Percentiles rank a stretch among this genome's conserved stretches.
Conservation (phyloP, 2,329 filamentous ascomycete genomes). For the Hymenoscyphus repandus region DNA sequence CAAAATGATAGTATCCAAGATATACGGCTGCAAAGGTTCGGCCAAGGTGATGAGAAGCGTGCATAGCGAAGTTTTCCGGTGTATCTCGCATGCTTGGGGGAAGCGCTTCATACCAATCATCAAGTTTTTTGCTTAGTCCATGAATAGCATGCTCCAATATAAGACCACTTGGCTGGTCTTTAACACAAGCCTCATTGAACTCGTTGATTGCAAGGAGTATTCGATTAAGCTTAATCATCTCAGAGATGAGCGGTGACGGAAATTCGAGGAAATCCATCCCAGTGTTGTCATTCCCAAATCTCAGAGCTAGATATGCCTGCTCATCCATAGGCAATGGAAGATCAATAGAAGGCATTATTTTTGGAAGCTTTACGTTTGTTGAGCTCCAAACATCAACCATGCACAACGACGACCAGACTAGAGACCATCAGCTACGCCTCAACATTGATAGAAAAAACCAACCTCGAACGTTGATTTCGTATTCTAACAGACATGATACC, state of each 20-base stretch:
- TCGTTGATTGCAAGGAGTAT: conserved; percentile 38
- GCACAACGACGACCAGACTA: conserved; percentile 23
- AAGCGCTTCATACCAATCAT: conserved; percentile 34
- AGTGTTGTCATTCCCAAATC: neutral
- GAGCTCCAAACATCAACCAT: conserved; percentile 26
- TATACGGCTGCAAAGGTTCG: conserved; percentile 41
- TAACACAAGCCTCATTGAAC: conserved; percentile 32
- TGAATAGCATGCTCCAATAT: conserved; percentile 10
- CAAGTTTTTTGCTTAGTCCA: conserved; percentile 31
- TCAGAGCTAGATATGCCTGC: conserved; percentile 7
- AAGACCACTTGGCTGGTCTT: conserved; percentile 19
- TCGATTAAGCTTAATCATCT: conserved; percentile 36
- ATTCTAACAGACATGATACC: conserved; percentile 11
- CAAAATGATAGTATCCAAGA: conserved; percentile 42
- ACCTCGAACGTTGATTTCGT: conserved; percentile 20
- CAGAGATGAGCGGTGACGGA: conserved; percentile 23
- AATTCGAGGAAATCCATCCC: neutral
- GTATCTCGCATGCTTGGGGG: conserved; percentile 35
- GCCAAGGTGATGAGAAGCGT: conserved; percentile 36
- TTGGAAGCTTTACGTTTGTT: conserved; percentile 16
- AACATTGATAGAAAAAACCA: neutral
- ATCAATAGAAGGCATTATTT: conserved; percentile 15
- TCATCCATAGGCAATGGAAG: conserved; percentile 20
- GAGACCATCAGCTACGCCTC: conserved; percentile 3
- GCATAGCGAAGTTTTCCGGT: conserved; percentile 35